Evolutionary conservation across 805 yeast genomes (phyloP).

Genomic region (Saturnispora silvae): DNA sequence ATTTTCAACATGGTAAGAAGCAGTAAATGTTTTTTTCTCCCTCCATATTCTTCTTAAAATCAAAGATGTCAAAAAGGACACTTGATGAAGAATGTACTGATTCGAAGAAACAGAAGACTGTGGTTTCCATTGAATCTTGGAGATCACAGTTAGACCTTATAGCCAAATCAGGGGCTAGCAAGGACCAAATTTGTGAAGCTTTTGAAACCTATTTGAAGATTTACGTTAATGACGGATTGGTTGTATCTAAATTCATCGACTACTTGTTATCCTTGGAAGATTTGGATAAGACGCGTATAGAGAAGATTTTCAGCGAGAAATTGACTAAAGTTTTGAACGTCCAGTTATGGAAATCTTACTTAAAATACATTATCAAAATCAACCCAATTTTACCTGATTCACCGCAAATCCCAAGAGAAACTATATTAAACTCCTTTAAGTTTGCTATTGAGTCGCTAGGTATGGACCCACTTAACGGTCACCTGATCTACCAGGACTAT

Average conservation of each 20-base stretch:
- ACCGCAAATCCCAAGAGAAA: constrained; percentile 67
- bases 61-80: constrained; percentile 22
- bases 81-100: constrained; percentile 26
- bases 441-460: constrained; percentile 74
- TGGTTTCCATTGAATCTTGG: constrained; percentile 32
- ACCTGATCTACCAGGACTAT: constrained; percentile 72
- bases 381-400: constrained; percentile 59
- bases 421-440: constrained; percentile 73
- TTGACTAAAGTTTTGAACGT: constrained; percentile 54
- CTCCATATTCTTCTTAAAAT: constrained; percentile 2
- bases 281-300: constrained; percentile 57
- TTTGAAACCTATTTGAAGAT: constrained; percentile 51
- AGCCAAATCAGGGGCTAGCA: constrained; percentile 27
- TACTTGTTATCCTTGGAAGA: constrained; percentile 29
- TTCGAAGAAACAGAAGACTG: constrained; percentile 47
- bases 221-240: constrained; percentile 58
- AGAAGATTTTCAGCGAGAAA: constrained; percentile 53
- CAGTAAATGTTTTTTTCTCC: too few relatives aligned
- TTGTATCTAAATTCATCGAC: constrained; percentile 69
- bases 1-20: too few relatives aligned
- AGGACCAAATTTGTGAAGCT: constrained; percentile 39
- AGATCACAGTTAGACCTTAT: constrained; percentile 37
- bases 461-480: constrained; percentile 53
- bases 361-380: constrained; percentile 63
- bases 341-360: constrained; percentile 64